Base-by-base conservation (phyloP, 805 yeast species). In the Hagleromyces aurorensis region DNA sequence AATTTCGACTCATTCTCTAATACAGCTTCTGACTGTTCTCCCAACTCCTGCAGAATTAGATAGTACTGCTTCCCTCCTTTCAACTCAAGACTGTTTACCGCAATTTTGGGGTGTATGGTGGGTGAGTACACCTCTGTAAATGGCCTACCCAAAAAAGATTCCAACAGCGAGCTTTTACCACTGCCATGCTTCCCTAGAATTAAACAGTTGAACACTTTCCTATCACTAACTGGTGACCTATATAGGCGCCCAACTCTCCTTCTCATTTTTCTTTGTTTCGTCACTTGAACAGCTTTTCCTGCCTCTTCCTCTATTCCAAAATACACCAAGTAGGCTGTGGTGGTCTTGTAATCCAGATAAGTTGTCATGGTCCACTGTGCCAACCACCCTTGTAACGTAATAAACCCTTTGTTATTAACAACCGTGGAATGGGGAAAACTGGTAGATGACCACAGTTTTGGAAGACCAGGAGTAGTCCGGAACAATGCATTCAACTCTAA, bases 301-400 rank as follows among this genome's bases (percentile, higher is more conserved):
- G 67, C 60, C 6, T 50, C 53, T 23, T 64, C 70, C 37, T 83
- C 94, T 49, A 80, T 89, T 0, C 98, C 99, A 33, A 91, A 67
- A 59, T 83, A 84, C 0, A 93, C 94, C 38, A 91, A 59, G 47
- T 89, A 91, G 29, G 85, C 93, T 29, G 91, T 66, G 0, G 97
- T 86, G 1, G 85, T 78, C 43, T 70, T 75, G 50, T 81, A 75
- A 45, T 87, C 94, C 17, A 91, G 61, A 43, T 75, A 86, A 0
- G 97, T 89, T 1, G 96, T 85, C 82, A 91, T 81, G 44, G 89
- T 79, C 99, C 99, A 91, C 48, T 89, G 97, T 0, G 98, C 98
- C 21, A 91, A 60, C 99, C 99, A 91, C 3, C 99, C 98, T 59
- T 93, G 98, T 16, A 91, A 57, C 0, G 97, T 85, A 4, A 91